phyloP scores from a whole-genome alignment of 148 eudicot species.

The Nyssa sinensis region DNA sequence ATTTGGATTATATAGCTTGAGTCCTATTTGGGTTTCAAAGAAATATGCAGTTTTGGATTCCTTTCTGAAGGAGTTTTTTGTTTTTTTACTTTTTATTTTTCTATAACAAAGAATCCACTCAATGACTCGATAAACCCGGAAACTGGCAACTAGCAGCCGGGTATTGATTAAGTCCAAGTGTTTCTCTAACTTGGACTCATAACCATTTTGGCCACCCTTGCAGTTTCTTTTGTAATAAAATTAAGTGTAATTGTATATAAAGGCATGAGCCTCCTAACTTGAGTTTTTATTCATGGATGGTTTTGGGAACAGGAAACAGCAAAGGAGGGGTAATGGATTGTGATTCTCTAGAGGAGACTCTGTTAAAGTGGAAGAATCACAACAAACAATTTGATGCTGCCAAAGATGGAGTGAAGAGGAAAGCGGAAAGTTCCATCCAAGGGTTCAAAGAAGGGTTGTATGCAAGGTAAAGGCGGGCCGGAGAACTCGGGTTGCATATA shows the following conservation, averaged over 20 bases:
- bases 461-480: slow-evolving; percentile 56
- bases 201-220: not conserved
- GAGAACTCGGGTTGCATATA: slow-evolving; percentile 35
- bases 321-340: not conserved
- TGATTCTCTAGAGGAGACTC: not conserved
- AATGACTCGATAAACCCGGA: too few species aligned
- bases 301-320: not conserved
- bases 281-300: not conserved
- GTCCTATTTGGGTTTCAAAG: too few species aligned
- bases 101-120: too few species aligned
- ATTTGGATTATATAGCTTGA: not conserved
- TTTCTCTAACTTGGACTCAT: too few species aligned
- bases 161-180: too few species aligned
- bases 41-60: not conserved
- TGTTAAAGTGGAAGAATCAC: slow-evolving; percentile 27
- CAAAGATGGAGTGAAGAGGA: slow-evolving; percentile 7
- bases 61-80: too few species aligned
- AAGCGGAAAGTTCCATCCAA: slow-evolving; percentile 38
- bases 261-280: too few species aligned
- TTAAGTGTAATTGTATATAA: not conserved
- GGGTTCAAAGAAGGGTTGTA: slow-evolving; percentile 51
- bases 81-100: too few species aligned
- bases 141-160: too few species aligned
- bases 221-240: not conserved
- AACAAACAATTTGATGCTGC: slow-evolving; percentile 13